Conservation (phyloP, 345 rosid species). For the Chamaenerion angustifolium region DNA sequence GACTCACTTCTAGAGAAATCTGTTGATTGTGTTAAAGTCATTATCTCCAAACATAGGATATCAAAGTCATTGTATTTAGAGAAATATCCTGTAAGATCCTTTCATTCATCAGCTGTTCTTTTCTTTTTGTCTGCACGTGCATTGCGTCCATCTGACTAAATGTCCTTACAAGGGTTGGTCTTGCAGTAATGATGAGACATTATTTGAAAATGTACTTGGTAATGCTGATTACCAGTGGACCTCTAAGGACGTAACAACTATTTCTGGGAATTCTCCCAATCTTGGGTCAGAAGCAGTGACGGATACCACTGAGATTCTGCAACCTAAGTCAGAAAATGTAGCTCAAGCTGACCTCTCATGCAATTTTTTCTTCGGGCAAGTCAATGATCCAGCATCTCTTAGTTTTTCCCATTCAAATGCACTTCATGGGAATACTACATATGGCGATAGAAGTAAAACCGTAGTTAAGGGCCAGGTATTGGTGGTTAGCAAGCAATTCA, state of each 20-base stretch:
- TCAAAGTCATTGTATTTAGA: not conserved
- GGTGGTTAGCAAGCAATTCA: not conserved
- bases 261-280: constrained; percentile 22
- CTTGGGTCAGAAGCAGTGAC: constrained; percentile 28
- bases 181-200: constrained; percentile 86
- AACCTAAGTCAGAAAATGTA: constrained; percentile 33
- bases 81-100: not conserved
- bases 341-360: constrained; percentile 35
- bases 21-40: too few species aligned
- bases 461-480: constrained; percentile 43
- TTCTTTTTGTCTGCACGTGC: not conserved
- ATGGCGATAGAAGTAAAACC: constrained; percentile 21
- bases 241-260: constrained; percentile 42
- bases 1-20: too few species aligned
- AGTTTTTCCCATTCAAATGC: constrained; percentile 18
- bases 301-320: constrained; percentile 19
- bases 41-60: not conserved
- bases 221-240: constrained; percentile 67
- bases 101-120: not conserved
- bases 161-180: constrained; percentile 87
- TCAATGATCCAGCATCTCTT: constrained; percentile 29
- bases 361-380: constrained; percentile 21
- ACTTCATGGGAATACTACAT: constrained; percentile 17
- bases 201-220: constrained; percentile 56
- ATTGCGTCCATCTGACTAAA: constrained; percentile 41